phyloP scores from a whole-genome alignment of 768 basidiomycete species.

The Tulasnella sp. region DNA sequence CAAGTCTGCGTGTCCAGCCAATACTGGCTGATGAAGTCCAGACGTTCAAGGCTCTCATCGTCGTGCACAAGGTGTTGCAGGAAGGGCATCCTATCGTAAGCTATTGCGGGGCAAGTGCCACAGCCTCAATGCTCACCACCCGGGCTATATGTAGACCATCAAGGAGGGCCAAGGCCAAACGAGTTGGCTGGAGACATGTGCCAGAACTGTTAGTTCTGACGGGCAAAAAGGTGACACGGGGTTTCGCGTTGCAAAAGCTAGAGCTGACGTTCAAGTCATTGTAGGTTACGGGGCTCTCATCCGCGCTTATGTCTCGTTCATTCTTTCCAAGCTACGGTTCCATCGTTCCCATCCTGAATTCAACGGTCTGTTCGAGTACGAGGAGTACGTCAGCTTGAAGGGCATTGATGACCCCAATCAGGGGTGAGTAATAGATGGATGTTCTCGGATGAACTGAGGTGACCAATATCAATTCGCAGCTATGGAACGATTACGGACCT shows the following conservation, averaged over 20 bases:
- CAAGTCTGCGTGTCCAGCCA: slow-evolving; percentile 90
- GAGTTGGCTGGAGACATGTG: slow-evolving; percentile 96
- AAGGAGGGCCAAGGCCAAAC: slow-evolving; percentile 97
- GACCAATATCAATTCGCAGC: slow-evolving; percentile 37
- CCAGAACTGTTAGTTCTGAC: slow-evolving; percentile 75
- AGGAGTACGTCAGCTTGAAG: slow-evolving; percentile 95
- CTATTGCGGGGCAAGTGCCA: slow-evolving; percentile 26
- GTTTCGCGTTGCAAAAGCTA: neutral
- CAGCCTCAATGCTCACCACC: slow-evolving; percentile 17
- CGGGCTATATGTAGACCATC: slow-evolving; percentile 54
- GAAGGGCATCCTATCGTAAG: slow-evolving; percentile 91
- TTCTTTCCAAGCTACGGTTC: slow-evolving; percentile 90
- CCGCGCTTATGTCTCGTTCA: slow-evolving; percentile 91
- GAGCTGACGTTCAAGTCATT: slow-evolving; percentile 11
- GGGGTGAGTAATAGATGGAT: slow-evolving; percentile 52
- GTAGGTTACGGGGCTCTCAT: slow-evolving; percentile 89
- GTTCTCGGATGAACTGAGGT: slow-evolving; percentile 12
- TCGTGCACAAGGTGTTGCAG: slow-evolving; percentile 94
- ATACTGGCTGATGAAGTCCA: slow-evolving; percentile 96
- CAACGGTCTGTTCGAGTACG: slow-evolving; percentile 98
- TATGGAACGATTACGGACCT: slow-evolving; percentile 97
- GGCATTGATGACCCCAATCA: slow-evolving; percentile 99
- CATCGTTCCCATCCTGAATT: slow-evolving; percentile 94
- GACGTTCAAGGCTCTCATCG: slow-evolving; percentile 96
- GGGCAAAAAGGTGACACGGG: slow-evolving; percentile 57